Evolutionary conservation across 768 basidiomycete species (phyloP), one percentile per base, ranked within the genome.

Genomic region (Filobasidium floriforme): DNA sequence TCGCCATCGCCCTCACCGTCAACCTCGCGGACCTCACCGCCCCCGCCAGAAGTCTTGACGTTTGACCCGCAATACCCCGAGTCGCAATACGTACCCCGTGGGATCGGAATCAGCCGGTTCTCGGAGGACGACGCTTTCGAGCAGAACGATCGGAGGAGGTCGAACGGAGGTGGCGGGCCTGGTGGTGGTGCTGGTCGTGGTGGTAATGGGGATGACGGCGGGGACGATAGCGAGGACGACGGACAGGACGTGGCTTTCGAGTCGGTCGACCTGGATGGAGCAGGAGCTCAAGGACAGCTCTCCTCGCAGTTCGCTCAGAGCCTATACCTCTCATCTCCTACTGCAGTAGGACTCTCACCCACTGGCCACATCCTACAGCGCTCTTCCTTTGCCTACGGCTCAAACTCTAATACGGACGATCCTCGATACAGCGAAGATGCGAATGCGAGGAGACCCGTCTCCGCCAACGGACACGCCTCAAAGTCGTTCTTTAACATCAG

Each of bases 51-150:
- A 15, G 15, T 57, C 54, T 5, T 57, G 18, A 57, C 54, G 7
- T 57, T 57, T 24, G 54, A 57, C 29, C 54, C 54, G 19, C 15
- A 15, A 19, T 57, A 57, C 29, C 54, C 54, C 4, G 24, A 57
- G 54, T 19, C 29, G 12, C 54, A 57, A 4, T 15, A 26, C 54
- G 54, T 24, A 2, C 54, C 22, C 2, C 12, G 29, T 4, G 54
- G 54, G 46, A 51, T 51, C 18, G 54, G 54, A 49, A 49, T 49
- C 46, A 24, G 54, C 24, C 22, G 54, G 54, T 15, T 57, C 54
- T 57, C 54, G 5, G 54, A 57, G 26, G 54, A 57, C 26, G 54
- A 57, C 15, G 54, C 54, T 22, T 57, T 24, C 15, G 54, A 57
- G 54, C 29, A 26, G 14, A 57, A 57, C 26, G 54, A 57, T 57